Evolutionary conservation across 2,329 filamentous ascomycete species (phyloP).

Genomic region (Metarhizium rileyi): DNA sequence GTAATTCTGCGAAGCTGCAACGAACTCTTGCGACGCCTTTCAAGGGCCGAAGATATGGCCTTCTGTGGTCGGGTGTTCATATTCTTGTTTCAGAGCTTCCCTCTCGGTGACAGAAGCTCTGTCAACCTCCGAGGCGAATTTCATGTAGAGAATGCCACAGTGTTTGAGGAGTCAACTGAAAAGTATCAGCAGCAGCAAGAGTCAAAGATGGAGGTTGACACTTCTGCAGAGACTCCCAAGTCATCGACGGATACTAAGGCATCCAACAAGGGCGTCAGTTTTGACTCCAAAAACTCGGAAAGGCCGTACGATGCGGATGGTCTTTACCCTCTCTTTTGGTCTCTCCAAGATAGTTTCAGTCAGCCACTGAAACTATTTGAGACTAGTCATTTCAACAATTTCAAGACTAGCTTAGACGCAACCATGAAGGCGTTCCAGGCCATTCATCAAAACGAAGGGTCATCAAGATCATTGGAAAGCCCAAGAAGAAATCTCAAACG

Average conservation of each 20-base stretch:
- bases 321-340: slow-evolving; percentile 91
- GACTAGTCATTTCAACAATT: slow-evolving; percentile 60
- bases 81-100: slow-evolving; percentile 97
- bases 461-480: slow-evolving; percentile 50
- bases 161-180: slow-evolving; percentile 48
- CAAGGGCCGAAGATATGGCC: slow-evolving; percentile 91
- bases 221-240: slow-evolving; percentile 27
- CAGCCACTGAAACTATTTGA: slow-evolving; percentile 80
- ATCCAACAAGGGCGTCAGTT: slow-evolving; percentile 29
- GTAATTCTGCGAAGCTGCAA: slow-evolving; percentile 92
- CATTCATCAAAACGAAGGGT: slow-evolving; percentile 39
- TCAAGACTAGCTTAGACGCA: slow-evolving; percentile 66
- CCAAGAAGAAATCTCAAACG: slow-evolving; percentile 58
- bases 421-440: slow-evolving; percentile 46
- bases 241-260: slow-evolving; percentile 9
- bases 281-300: slow-evolving; percentile 35
- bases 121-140: slow-evolving; percentile 95
- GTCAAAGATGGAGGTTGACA: slow-evolving; percentile 55
- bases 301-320: slow-evolving; percentile 54
- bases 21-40: slow-evolving; percentile 83
- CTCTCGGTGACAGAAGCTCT: slow-evolving; percentile 90
- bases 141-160: slow-evolving; percentile 88
- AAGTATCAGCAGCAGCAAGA: slow-evolving; percentile 13
- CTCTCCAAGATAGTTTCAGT: slow-evolving; percentile 83
- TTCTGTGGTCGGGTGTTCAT: slow-evolving; percentile 98